Conservation (phyloP, 176 grass and related monocot genomes). For the Elymus sibiricus region DNA sequence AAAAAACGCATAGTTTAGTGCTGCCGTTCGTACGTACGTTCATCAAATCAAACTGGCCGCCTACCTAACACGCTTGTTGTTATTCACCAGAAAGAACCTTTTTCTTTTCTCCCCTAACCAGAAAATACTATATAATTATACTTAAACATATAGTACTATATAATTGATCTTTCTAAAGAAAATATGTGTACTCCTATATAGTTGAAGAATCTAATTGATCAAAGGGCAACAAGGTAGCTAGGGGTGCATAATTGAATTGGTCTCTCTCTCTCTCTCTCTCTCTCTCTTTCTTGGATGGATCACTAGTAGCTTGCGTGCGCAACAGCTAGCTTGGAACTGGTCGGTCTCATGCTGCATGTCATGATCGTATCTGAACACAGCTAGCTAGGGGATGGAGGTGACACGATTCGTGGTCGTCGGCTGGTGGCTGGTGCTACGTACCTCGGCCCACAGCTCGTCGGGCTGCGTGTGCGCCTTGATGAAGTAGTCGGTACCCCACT, state of each 20-base stretch:
- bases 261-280: slow-evolving; percentile 15
- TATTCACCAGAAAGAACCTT: slow-evolving; percentile 23
- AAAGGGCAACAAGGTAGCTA: background rate
- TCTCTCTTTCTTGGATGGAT: background rate
- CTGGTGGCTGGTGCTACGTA: background rate
- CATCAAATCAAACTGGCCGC: slow-evolving; percentile 19
- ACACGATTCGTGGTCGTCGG: background rate
- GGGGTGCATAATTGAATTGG: slow-evolving; percentile 27
- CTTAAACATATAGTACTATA: background rate
- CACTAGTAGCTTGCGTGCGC: background rate
- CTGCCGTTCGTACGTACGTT: slow-evolving; percentile 13
- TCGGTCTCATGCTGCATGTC: background rate
- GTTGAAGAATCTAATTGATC: background rate
- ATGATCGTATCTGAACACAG: background rate
- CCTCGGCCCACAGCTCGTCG: slow-evolving; percentile 82
- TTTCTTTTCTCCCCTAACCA: background rate
- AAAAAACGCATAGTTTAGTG: slow-evolving; percentile 12
- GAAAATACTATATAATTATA: background rate
- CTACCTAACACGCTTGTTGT: slow-evolving; percentile 40
- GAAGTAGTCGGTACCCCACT: slow-evolving; percentile 93
- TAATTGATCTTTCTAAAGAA: background rate
- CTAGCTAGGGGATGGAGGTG: background rate
- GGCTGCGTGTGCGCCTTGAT: slow-evolving; percentile 79
- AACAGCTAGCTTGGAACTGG: slow-evolving; percentile 13
- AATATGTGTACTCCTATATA: background rate